phyloP scores from a whole-genome alignment of 768 basidiomycete species.

The Leccinellum albellum region DNA sequence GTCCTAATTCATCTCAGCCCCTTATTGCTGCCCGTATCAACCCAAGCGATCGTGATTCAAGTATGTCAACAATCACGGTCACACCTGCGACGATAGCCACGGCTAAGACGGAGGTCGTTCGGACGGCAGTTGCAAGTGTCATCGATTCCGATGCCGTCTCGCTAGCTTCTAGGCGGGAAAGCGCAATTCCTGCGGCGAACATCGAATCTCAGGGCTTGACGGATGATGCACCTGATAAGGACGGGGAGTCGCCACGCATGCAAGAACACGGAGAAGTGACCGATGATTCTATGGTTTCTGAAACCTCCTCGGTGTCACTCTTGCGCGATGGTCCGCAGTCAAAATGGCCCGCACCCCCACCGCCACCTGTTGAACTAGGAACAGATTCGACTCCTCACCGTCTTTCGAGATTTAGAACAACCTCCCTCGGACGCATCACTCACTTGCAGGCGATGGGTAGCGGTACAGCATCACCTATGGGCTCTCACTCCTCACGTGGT shows the following conservation, averaged over 20 bases:
- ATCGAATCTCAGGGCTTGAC: not conserved
- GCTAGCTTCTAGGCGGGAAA: constrained; percentile 12
- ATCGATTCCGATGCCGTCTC: constrained; percentile 34
- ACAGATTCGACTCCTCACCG: constrained; percentile 24
- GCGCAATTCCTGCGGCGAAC: constrained; percentile 9
- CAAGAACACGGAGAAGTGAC: constrained; percentile 12
- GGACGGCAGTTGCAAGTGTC: constrained; percentile 51
- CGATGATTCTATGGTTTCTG: constrained; percentile 13
- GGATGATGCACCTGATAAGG: not conserved
- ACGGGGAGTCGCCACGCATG: constrained; percentile 1
- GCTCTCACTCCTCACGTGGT: constrained; percentile 38
- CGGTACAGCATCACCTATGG: constrained; percentile 42
- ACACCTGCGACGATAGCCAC: constrained; percentile 40
- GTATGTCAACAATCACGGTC: constrained; percentile 43
- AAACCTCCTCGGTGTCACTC: constrained; percentile 14
- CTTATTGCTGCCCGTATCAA: constrained; percentile 12
- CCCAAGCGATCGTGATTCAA: constrained; percentile 29
- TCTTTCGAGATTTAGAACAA: constrained; percentile 25
- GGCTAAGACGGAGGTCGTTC: constrained; percentile 45
- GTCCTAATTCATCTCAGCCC: constrained; percentile 18
- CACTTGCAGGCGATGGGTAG: constrained; percentile 18
- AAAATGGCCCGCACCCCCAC: constrained; percentile 31
- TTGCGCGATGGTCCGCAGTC: constrained; percentile 19
- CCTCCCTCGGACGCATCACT: constrained; percentile 27
- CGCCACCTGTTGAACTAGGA: constrained; percentile 25